Base-by-base conservation (phyloP, 495 filamentous ascomycete genomes). In the Tuber melanosporum region DNA sequence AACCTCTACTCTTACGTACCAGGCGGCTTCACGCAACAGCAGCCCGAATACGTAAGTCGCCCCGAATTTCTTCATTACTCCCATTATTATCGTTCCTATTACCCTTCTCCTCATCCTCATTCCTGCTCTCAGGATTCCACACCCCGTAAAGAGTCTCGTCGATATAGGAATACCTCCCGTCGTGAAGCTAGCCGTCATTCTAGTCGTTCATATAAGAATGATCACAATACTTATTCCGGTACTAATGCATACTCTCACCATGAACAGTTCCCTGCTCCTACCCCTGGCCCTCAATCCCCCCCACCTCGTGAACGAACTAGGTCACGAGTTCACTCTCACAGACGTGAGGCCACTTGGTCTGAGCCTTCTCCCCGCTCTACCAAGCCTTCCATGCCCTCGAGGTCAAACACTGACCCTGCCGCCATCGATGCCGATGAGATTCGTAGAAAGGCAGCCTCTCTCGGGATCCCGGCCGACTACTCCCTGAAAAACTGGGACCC, bases 401-500 rank as follows among this genome's bases (percentile, higher is more conserved):
- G 86, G 78, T 81, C 89, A 71, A 71, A 75, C 70, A 80, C 81
- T 32, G 76, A 82, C 44, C 80, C 80, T 17, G 19, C 46, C 15
- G 32, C 46, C 5, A 71, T 72, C 15, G 74, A 80, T 41, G 6
- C 41, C 42, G 82, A 82, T 43, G 70, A 74, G 5, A 62, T 76
- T 42, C 83, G 82, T 45, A 87, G 89, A 73, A 89, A 91, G 85
- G 95, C 96, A 74, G 97, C 94, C 74, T 93, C 93, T 83, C 92
- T 92, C 75, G 89, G 90, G 72, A 98, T 99, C 76, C 96, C 95
- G 3, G 84, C 91, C 2, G 95, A 97, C 71, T 99, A 97, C 86
- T 97, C 92, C 47, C 89, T 94, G 85, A 98, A 98, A 87, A 98
- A 99, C 88, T 99, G 95, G 95, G 96, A 98, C 83, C 95, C 90